Evolutionary conservation across 2,329 filamentous ascomycete species (phyloP), one percentile per base, ranked within the genome.

Genomic region (Phaeosphaeriaceae sp.): DNA sequence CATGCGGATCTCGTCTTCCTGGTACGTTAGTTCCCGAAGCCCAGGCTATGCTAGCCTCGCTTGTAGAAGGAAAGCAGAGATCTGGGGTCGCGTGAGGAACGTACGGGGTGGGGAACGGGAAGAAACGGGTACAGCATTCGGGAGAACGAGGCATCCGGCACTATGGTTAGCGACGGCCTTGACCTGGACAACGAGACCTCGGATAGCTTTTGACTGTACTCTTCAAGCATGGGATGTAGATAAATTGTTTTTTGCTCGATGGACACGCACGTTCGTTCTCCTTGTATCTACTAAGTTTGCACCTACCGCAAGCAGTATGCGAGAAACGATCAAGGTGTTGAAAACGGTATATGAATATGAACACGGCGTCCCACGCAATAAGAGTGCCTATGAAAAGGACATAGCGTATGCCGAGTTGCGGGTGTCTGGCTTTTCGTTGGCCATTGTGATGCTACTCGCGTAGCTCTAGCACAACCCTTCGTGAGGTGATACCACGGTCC

Each of bases 71-170:
- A 33, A 10, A 17, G 22, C 27, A n/a, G n/a, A 21, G 24, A 20
- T 20, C 20, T 48, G 51, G 44, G 20, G 51, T 55, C 54, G 56
- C 54, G 45, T 55, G 54, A 48, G 47, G 22, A 41, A 49, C 33
- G 19, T 27, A 49, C 31, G 36, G 45, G 22, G 22, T 31, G 9
- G 19, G 22, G 21, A 27, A 24, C 52, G 52, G 46, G 52, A 49
- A 31, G 40, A 48, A 48, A 41, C 52, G 52, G 52, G 33, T 49
- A 11, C 21, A 19, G 25, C 10, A 7, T 41, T 41, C 27, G 42
- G 42, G 31, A 40, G 31, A n/a, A 48, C 36, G 20, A 53, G 40
- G 15, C 15, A 41, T 13, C 24, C 27, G 25, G 15, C 24, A 13
- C 17, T 7, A 19, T 50, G 50, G 41, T 13, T 53, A 46, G 41